A percentile compares a stretch with the other conserved stretches of the same genome.
These are phyloP conservation scores for Aspergillus coremiiformis DNA, from an alignment of 495 filamentous ascomycete genomes.

Conservation along the genomic window DNA sequence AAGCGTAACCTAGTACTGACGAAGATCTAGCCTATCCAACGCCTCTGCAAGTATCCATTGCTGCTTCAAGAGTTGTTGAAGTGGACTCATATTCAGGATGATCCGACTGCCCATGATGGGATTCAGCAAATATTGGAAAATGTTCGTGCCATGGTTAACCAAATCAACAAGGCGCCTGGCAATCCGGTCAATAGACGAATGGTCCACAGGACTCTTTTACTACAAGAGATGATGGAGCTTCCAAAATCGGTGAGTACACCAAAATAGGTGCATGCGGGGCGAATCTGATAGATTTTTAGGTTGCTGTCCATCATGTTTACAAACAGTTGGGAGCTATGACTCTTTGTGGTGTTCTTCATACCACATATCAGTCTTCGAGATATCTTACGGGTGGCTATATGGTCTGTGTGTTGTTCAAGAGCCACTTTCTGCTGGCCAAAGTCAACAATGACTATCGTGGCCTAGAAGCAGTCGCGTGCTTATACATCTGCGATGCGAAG, in stretches of 20 bases:
- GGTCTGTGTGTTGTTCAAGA: slow-evolving; percentile 77
- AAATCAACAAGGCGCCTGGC: slow-evolving; percentile 68
- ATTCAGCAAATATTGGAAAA: slow-evolving; percentile 66
- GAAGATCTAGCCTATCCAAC: slow-evolving; percentile 70
- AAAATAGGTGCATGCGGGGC: neutral
- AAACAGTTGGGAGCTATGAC: slow-evolving; percentile 73
- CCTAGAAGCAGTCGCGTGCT: slow-evolving; percentile 68
- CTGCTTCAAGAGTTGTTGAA: slow-evolving; percentile 76
- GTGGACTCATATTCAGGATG: slow-evolving; percentile 75
- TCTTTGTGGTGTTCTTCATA: slow-evolving; percentile 80
- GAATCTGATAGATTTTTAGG: slow-evolving; percentile 18
- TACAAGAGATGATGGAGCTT: slow-evolving; percentile 54
- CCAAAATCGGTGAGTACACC: slow-evolving; percentile 51
- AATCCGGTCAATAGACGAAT: slow-evolving; percentile 35
- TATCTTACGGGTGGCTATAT: slow-evolving; percentile 71
- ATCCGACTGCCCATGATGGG: slow-evolving; percentile 68
- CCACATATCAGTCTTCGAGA: slow-evolving; percentile 67
- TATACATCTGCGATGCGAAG: slow-evolving; percentile 61
- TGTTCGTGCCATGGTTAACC: slow-evolving; percentile 61
- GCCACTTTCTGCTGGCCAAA: slow-evolving; percentile 71
- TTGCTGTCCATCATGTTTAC: slow-evolving; percentile 44
- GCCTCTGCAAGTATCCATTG: slow-evolving; percentile 87
- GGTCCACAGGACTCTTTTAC: slow-evolving; percentile 46
- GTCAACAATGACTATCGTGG: slow-evolving; percentile 49
- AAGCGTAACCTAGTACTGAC: slow-evolving; percentile 8